phyloP scores from a whole-genome alignment of 225 moss, liverwort and hornwort genomes.

The Sphagnum contortum region DNA sequence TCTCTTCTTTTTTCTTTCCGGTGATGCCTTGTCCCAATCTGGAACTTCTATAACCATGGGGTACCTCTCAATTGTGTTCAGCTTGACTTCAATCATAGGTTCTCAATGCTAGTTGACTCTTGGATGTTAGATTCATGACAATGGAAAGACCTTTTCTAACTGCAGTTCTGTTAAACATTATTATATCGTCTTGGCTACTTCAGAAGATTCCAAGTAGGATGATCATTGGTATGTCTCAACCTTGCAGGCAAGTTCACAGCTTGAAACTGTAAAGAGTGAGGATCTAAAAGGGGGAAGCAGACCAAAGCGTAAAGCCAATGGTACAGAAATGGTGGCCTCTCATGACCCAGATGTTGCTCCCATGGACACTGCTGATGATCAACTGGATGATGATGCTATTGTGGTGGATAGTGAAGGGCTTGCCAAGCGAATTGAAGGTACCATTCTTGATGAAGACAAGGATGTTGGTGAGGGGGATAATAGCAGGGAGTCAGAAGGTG shows the following conservation, averaged over 20 bases:
- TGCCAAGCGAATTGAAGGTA: slow-evolving; percentile 56
- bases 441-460: slow-evolving; percentile 36
- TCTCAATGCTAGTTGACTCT: too few relatives aligned
- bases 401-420: slow-evolving; percentile 42
- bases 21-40: too few relatives aligned
- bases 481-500: slow-evolving; percentile 11
- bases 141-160: too few relatives aligned
- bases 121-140: too few relatives aligned
- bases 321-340: neutral
- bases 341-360: neutral
- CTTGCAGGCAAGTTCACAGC: slow-evolving; percentile 38
- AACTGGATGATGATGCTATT: slow-evolving; percentile 1
- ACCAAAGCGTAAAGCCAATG: slow-evolving; percentile 34
- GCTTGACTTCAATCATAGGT: too few relatives aligned
- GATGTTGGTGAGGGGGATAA: slow-evolving; percentile 6
- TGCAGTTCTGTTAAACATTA: too few relatives aligned
- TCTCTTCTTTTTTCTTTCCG: too few relatives aligned
- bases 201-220: too few relatives aligned
- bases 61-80: too few relatives aligned
- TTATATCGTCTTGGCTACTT: too few relatives aligned
- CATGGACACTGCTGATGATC: slow-evolving; percentile 2
- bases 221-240: neutral
- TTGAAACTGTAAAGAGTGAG: slow-evolving; percentile 35
- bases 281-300: slow-evolving; percentile 13
- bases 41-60: too few relatives aligned